Base-by-base conservation (phyloP, 164 flowering plant species). In the Kalanchoe fedtschenkoi region DNA sequence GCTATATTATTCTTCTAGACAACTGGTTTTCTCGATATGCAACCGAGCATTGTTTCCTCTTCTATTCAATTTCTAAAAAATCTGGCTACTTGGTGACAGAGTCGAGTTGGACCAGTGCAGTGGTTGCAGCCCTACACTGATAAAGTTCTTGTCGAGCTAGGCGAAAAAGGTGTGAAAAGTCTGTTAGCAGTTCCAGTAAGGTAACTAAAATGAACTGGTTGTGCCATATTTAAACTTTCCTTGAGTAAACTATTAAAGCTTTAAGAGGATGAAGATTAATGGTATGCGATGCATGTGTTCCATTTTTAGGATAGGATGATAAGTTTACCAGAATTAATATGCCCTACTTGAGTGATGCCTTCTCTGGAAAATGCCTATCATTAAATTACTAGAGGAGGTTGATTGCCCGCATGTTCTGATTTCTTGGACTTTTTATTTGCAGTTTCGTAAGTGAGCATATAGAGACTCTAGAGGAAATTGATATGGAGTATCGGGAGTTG, bases 121-220 rank as follows among this genome's bases (percentile, higher is more conserved):
- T 95, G 99, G 99, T 72, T 95, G 83, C 81, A 91, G 75, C 99
- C 96, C 16, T 95, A 95, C 72, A 95, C 99, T 43, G 99, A 95
- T 76, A 79, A 91, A 80, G 90, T 86, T 72, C 83, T 95, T 72
- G 96, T 91, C 58, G 90, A 89, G 76, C 99, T 95, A 70, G 99
- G 99, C 43, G 74, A 84, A 74, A 84, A 81, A 71, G 96, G 97
- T 58, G 86, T 95, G 38, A 91, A 91, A 71, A 84, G 85, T 76
- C 89, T 95, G 35, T 71, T 95, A 60, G 96, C 97, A 43, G 87
- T 95, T 68, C 99, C 96, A 15, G 75, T 91, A 58, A 95, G 99
- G 96, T 93, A 44, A 44, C 4, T n/a, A 21, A n/a, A 5, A n/a
- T 11, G 46, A 11, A 14, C 17, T 15, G 16, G 0, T 44, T n/a